phyloP scores from a whole-genome alignment of 257 asterid species.

The Solanum pinnatisectum region DNA sequence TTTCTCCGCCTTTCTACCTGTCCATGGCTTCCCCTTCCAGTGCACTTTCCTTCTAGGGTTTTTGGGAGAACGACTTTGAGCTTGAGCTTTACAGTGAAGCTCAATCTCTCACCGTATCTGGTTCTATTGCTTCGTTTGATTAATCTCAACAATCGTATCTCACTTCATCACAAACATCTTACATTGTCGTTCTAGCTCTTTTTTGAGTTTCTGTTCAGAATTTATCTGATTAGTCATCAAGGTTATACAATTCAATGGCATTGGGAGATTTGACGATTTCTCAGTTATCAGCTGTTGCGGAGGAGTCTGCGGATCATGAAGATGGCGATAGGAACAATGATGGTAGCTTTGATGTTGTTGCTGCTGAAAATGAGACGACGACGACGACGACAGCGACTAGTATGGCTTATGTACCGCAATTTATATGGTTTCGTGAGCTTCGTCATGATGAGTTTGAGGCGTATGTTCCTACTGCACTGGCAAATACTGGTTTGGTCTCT shows the following conservation, averaged over 20 bases:
- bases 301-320: constrained; percentile 45
- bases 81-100: not conserved
- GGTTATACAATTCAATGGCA: constrained; percentile 66
- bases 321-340: constrained; percentile 6
- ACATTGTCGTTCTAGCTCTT: not conserved
- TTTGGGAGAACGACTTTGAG: not conserved
- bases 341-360: constrained; percentile 34
- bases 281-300: constrained; percentile 48
- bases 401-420: constrained; percentile 79
- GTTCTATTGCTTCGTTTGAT: not conserved
- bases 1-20: not conserved
- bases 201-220: constrained; percentile 15
- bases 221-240: constrained; percentile 65
- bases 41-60: not conserved
- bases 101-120: not conserved
- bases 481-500: constrained; percentile 77
- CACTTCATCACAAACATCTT: not conserved
- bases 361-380: not conserved
- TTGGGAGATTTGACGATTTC: constrained; percentile 94
- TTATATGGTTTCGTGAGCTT: constrained; percentile 72
- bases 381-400: constrained; percentile 48
- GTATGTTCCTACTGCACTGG: constrained; percentile 57
- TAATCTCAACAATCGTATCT: not conserved
- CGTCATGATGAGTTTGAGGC: constrained; percentile 91
- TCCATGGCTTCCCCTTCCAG: not conserved